Percentiles rank a stretch among this genome's conserved stretches.
phyloP scores from a whole-genome alignment of 306 rosid species.

The Sicyos baderoa region DNA sequence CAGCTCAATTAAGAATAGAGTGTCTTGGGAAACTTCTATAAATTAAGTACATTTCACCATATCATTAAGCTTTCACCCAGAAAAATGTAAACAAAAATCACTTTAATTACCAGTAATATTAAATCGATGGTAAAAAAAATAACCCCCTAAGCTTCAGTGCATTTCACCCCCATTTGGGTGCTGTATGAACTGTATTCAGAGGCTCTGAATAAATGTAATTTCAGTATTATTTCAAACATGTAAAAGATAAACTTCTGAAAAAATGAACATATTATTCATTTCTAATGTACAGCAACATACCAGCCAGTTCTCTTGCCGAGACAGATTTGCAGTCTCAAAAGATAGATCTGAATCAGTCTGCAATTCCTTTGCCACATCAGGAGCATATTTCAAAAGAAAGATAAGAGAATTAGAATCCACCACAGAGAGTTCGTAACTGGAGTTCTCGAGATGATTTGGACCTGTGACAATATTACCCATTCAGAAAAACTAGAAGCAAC shows the following conservation, averaged over 20 bases:
- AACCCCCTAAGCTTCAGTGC: conserved; percentile 6
- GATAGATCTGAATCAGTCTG: conserved; percentile 51
- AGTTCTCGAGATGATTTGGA: conserved; percentile 50
- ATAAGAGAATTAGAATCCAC: conserved; percentile 85
- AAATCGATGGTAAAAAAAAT: neutral
- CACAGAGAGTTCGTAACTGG: conserved; percentile 78
- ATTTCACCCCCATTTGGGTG: neutral
- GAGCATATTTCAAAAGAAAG: conserved; percentile 74
- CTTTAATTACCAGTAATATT: neutral
- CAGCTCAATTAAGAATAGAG: neutral
- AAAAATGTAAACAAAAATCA: neutral
- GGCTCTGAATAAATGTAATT: conserved; percentile 4
- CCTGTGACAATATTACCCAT: conserved; percentile 36
- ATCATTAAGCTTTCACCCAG: neutral
- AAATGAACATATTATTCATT: conserved; percentile 3
- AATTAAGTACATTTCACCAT: neutral
- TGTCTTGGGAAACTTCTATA: neutral
- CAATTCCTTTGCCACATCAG: conserved; percentile 74
- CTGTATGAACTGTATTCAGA: too few relatives aligned
- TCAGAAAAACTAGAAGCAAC: neutral
- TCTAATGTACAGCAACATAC: conserved; percentile 32
- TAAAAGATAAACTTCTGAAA: conserved; percentile 17
- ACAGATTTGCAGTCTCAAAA: conserved; percentile 45
- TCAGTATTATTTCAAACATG: neutral
- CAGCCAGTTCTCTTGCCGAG: conserved; percentile 65